Evolutionary conservation across 768 basidiomycete genomes (phyloP), one percentile per base, ranked within the genome.

Genomic region (Leucocoprinus leucothites): DNA sequence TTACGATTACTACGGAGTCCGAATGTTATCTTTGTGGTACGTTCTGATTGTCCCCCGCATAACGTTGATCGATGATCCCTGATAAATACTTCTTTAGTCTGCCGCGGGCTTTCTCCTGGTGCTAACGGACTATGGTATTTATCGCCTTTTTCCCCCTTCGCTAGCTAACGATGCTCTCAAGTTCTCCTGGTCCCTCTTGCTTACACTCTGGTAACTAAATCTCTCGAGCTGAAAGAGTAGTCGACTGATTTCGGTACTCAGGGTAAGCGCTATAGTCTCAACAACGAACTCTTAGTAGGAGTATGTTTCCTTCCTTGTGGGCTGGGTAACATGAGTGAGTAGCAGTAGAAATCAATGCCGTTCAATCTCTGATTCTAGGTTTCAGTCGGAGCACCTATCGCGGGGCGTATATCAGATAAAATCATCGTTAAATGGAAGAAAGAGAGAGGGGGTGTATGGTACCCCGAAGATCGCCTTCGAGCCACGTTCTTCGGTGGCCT

Each of bases 381-480:
- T 26, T 2, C 48, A 86, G 84, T 81, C 40, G 85, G 86, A 1
- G 81, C 84, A 3, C 79, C 81, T 2, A 59, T 84, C 5, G 75
- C 82, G 0, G 86, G 86, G 1, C 71, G 71, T 16, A 53, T 86
- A 0, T 86, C 87, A 0, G 87, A 89, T 64, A 56, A 58, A 19
- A 66, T 76, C 0, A 70, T 89, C 16, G 68, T 76, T 16, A 63
- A 62, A 38, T 83, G 79, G 67, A 76, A 77, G 13, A 67, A 72
- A 48, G 62, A 68, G 21, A 78, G 85, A 22, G 74, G 74, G 0
- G 85, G 84, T 1, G 59, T 70, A 3, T 86, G 82, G 84, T 76
- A 80, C 42, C 86, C 86, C 0, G 86, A 89, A 64, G 87, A 86
- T 58, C 79, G 86, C 9, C 71, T 88, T 26, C 74, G 81, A 1